Conservation (phyloP, 2,329 filamentous ascomycete genomes). For the Colletotrichum limetticola region DNA sequence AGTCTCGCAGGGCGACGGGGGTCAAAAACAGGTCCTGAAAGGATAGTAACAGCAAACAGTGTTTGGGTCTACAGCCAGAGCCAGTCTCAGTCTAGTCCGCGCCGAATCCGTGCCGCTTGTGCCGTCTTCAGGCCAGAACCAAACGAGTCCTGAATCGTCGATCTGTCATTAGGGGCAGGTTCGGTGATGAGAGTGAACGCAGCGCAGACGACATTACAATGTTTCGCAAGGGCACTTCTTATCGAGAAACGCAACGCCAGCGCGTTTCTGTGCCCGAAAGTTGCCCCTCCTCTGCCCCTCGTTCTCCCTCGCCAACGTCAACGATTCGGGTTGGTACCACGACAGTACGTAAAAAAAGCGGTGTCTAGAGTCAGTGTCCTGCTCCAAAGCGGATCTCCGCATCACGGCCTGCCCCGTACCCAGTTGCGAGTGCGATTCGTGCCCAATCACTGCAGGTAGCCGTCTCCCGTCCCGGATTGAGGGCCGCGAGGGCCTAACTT, state of each 20-base stretch:
- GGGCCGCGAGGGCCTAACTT: slow-evolving; percentile 3
- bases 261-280: background rate
- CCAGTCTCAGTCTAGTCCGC: background rate
- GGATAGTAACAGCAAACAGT: background rate
- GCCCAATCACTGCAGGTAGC: slow-evolving; percentile 3
- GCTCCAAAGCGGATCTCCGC: slow-evolving; percentile 24
- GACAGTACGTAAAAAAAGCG: slow-evolving; percentile 22
- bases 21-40: background rate
- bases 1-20: slow-evolving; percentile 5
- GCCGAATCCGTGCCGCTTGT: slow-evolving; percentile 4
- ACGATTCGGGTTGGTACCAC: background rate
- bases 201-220: background rate
- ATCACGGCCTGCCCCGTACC: background rate
- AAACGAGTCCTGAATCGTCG: background rate
- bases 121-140: slow-evolving; percentile 4
- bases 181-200: background rate
- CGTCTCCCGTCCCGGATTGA: background rate
- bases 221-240: background rate
- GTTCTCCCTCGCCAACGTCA: background rate
- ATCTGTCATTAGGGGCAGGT: background rate
- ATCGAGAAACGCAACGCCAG: background rate
- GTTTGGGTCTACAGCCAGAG: background rate
- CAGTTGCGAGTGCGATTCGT: background rate
- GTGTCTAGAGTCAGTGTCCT: slow-evolving; percentile 27
- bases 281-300: slow-evolving; percentile 4